These are phyloP conservation scores for Komagataella mondaviorum DNA, from an alignment of 805 yeast genomes.

Conservation along the genomic window DNA sequence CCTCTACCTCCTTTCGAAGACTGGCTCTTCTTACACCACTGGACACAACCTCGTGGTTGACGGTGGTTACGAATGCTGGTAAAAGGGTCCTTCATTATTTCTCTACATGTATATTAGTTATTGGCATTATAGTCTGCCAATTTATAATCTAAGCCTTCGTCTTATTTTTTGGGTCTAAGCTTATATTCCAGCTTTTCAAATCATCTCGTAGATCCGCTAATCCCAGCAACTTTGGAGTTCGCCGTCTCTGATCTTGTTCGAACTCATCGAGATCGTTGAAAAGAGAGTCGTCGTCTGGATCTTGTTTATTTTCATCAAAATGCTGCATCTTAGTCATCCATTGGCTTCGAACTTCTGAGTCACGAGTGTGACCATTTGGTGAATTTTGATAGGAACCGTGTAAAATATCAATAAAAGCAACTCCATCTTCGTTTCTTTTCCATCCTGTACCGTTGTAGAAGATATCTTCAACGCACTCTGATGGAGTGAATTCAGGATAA, in stretches of 20 bases:
- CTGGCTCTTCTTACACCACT: conserved; percentile 69
- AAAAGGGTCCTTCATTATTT: conserved; percentile 5
- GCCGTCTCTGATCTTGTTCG: not conserved
- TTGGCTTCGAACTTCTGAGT: not conserved
- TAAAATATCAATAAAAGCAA: conserved; percentile 21
- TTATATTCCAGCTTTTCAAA: not conserved
- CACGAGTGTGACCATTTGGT: not conserved
- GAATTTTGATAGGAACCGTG: not conserved
- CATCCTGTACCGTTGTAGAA: conserved; percentile 58
- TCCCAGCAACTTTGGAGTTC: not conserved
- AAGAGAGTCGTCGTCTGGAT: not conserved
- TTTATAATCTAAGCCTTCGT: too few relatives aligned
- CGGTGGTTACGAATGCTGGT: conserved; percentile 84
- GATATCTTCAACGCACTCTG: conserved; percentile 63
- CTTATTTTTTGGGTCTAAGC: not conserved
- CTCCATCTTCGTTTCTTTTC: conserved; percentile 35
- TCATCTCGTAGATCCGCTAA: not conserved
- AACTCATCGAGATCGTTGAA: not conserved
- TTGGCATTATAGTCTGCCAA: not conserved
- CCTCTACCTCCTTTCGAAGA: conserved; percentile 55
- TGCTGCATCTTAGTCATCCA: not conserved
- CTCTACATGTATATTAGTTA: not conserved
- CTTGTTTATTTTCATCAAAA: not conserved
- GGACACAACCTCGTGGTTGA: conserved; percentile 77
- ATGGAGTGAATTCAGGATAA: conserved; percentile 42